Evolutionary conservation across 106 monocot genomes (phyloP), one percentile per base, ranked within the genome.

Genomic region (Posidonia australis): DNA sequence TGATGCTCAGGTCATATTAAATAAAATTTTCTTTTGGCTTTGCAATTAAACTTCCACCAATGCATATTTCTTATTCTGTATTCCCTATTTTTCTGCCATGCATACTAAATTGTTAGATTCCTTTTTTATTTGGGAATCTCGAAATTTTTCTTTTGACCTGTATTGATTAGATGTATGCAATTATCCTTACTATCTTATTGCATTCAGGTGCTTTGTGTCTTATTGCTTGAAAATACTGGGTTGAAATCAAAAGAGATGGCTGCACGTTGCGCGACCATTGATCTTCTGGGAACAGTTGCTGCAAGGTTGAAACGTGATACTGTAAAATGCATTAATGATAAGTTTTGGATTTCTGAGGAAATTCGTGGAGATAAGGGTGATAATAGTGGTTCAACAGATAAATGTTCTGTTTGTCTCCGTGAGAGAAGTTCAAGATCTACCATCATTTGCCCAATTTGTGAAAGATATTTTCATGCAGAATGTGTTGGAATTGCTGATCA

Each of bases 161-260:
- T 7, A 36, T 36, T 36, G 36, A 36, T 4, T 36, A 36, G 2
- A 36, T 36, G 36, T 4, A 28, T n/a, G n/a, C n/a, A n/a, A n/a
- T 57, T 57, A 30, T 30, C 14, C 11, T 26, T 57, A 26, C 14
- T 57, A 13, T 57, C 44, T 28, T 55, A 36, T 28, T 51, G 6
- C 65, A 28, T 82, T 58, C 81, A 98, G 98, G 87, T 91, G 62
- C 84, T 98, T 42, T 91, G 84, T 78, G 87, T 98, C 30, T 76
- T 98, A 30, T 72, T 98, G 30, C 98, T 98, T 51, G 84, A 90
- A 69, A 98, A 98, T 76, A 87, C 84, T 51, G 91, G 98, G 27
- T 65, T 91, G 62, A 98, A 98, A 60, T 91, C 91, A 30, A 98
- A 98, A 80, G 98, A 98, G 44, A 68, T 75, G 14, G 71, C 79